These are phyloP conservation scores for Sphaerostilbella broomeana DNA, from an alignment of 2,329 filamentous ascomycete genomes.

Conservation along the genomic window DNA sequence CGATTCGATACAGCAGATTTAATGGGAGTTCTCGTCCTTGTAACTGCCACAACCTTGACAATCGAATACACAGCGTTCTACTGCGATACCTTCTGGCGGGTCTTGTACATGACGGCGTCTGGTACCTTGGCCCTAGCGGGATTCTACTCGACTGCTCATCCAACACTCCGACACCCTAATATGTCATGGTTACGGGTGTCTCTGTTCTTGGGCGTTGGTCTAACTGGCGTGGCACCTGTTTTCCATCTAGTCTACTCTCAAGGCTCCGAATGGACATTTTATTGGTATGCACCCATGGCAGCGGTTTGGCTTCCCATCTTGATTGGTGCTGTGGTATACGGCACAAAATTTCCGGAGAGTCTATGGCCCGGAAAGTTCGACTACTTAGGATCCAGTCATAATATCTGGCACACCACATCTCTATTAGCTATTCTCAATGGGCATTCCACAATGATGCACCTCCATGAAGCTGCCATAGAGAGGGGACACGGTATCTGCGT, in stretches of 20 bases:
- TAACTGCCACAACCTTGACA: not conserved
- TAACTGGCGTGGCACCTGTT: not conserved
- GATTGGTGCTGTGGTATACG: not conserved
- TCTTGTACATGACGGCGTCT: not conserved
- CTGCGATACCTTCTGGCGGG: not conserved
- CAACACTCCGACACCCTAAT: not conserved
- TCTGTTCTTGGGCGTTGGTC: not conserved
- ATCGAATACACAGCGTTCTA: not conserved
- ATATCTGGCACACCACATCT: constrained; percentile 3
- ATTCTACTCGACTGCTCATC: not conserved
- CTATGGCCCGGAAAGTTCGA: constrained; percentile 1
- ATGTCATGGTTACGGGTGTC: not conserved
- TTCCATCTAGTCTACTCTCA: not conserved
- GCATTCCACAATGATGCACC: too few relatives aligned
- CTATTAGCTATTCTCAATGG: too few relatives aligned
- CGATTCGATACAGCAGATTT: not conserved
- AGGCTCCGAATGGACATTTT: not conserved
- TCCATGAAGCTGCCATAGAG: too few relatives aligned
- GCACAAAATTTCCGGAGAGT: constrained; percentile 1
- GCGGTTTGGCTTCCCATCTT: not conserved
- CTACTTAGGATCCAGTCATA: constrained; percentile 3
- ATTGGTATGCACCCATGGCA: not conserved
- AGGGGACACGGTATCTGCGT: too few relatives aligned
- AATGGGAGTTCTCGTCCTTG: not conserved
- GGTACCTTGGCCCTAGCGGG: not conserved